Conservation (phyloP, 2,329 filamentous ascomycete genomes). For the Scytalidium sp. region DNA sequence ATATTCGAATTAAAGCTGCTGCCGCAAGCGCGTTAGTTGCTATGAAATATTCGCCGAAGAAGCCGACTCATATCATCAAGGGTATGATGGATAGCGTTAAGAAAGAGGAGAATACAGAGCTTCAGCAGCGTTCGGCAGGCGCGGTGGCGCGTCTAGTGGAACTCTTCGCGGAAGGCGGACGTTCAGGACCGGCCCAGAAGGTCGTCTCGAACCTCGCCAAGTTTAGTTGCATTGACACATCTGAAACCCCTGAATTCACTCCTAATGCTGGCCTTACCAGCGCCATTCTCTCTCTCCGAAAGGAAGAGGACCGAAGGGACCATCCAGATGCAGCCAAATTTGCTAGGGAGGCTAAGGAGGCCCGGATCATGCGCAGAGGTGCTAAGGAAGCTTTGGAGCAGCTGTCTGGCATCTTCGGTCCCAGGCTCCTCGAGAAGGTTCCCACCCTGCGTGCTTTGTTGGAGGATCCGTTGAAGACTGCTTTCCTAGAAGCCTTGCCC, state of each 20-base stretch:
- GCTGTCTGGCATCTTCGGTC: slow-evolving; percentile 75
- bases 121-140: slow-evolving; percentile 82
- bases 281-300: slow-evolving; percentile 87
- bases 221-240: slow-evolving; percentile 96
- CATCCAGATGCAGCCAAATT: slow-evolving; percentile 89
- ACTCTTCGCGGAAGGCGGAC: slow-evolving; percentile 75
- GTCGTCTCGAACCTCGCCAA: slow-evolving; percentile 94
- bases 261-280: slow-evolving; percentile 76
- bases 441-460: slow-evolving; percentile 80
- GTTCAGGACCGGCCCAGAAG: slow-evolving; percentile 87
- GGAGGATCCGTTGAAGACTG: slow-evolving; percentile 72
- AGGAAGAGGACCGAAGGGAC: slow-evolving; percentile 94
- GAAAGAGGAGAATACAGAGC: slow-evolving; percentile 83
- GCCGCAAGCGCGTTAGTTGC: slow-evolving; percentile 85
- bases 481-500: slow-evolving; percentile 72
- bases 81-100: slow-evolving; percentile 98
- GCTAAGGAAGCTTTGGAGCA: slow-evolving; percentile 94
- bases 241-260: slow-evolving; percentile 93
- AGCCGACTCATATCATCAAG: slow-evolving; percentile 89
- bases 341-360: slow-evolving; percentile 83
- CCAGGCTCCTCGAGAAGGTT: slow-evolving; percentile 74
- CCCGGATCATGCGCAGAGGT: slow-evolving; percentile 85
- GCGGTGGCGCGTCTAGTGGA: slow-evolving; percentile 85
- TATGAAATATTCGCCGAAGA: slow-evolving; percentile 87
- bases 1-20: slow-evolving; percentile 81